A percentile compares a stretch with the other conserved stretches of the same genome.
These are phyloP conservation scores for Zygotorulaspora sp. DNA, from an alignment of 805 yeast genomes.

Conservation along the genomic window DNA sequence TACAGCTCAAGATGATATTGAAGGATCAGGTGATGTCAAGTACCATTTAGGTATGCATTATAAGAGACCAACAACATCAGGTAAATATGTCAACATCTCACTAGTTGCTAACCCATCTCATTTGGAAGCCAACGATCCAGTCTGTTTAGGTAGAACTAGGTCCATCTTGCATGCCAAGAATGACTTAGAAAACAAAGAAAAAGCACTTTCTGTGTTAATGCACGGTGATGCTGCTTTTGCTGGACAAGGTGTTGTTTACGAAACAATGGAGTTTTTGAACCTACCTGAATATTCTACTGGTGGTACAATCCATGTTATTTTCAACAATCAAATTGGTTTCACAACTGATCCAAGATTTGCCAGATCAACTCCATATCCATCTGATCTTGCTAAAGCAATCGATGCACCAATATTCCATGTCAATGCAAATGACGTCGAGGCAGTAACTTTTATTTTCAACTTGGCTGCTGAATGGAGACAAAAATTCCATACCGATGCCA, in stretches of 20 bases:
- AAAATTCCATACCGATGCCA: conserved; percentile 92
- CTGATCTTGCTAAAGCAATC: conserved; percentile 93
- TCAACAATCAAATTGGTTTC: conserved; percentile 98
- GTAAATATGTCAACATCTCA: conserved; percentile 91
- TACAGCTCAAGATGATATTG: conserved; percentile 64
- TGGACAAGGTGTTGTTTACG: conserved; percentile 98
- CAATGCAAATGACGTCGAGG: conserved; percentile 96
- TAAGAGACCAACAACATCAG: conserved; percentile 97
- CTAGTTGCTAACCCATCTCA: conserved; percentile 99
- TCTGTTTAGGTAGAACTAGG: conserved; percentile 95
- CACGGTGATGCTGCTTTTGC: conserved; percentile 99
- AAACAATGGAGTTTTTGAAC: conserved; percentile 90
- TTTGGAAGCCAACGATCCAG: conserved; percentile 98
- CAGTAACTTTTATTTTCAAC: conserved; percentile 83
- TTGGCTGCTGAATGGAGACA: conserved; percentile 99
- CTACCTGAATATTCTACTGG: conserved; percentile 96
- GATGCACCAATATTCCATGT: conserved; percentile 99
- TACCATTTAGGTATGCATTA: conserved; percentile 99
- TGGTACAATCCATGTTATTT: conserved; percentile 94
- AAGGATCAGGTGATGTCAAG: conserved; percentile 98
- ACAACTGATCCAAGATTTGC: conserved; percentile 98
- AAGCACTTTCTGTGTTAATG: conserved; percentile 86
- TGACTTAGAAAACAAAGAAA: conserved; percentile 75
- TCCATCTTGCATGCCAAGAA: conserved; percentile 89
- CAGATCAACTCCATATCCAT: conserved; percentile 96